Percentiles rank a stretch among this genome's conserved stretches.
phyloP scores from a whole-genome alignment of 169 alveolate species.

The Plasmodium fragile region DNA sequence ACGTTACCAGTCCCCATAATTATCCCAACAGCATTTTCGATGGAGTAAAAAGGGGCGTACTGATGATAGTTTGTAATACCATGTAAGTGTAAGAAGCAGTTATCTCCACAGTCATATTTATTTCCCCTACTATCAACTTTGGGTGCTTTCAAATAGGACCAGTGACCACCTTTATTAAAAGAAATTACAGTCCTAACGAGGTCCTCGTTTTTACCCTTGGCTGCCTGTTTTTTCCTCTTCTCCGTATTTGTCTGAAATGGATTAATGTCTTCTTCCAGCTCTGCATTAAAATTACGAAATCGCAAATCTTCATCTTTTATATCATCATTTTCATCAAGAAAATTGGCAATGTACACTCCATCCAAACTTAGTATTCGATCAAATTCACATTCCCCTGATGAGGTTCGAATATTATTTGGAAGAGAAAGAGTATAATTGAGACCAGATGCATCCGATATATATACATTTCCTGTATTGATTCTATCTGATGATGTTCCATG shows the following conservation, averaged over 20 bases:
- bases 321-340: slow-evolving; percentile 88
- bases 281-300: slow-evolving; percentile 69
- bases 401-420: slow-evolving; percentile 92
- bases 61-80: slow-evolving; percentile 91
- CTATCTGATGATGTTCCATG: slow-evolving; percentile 92
- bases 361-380: slow-evolving; percentile 95
- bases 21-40: slow-evolving; percentile 97
- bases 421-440: slow-evolving; percentile 93
- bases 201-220: slow-evolving; percentile 83
- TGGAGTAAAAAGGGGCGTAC: slow-evolving; percentile 96
- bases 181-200: slow-evolving; percentile 94
- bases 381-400: slow-evolving; percentile 96
- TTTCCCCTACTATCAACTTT: slow-evolving; percentile 93
- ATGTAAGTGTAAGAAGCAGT: slow-evolving; percentile 95
- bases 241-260: slow-evolving; percentile 79
- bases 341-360: slow-evolving; percentile 97
- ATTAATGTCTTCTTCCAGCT: slow-evolving; percentile 77
- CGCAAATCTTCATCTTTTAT: slow-evolving; percentile 33
- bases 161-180: slow-evolving; percentile 98
- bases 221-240: slow-evolving; percentile 78
- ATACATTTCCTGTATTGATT: slow-evolving; percentile 94
- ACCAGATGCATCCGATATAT: slow-evolving; percentile 96
- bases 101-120: slow-evolving; percentile 92
- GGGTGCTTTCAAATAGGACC: slow-evolving; percentile 97
- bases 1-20: slow-evolving; percentile 97